Evolutionary conservation across 805 yeast species (phyloP).

Genomic region (Metschnikowia koreensis): DNA sequence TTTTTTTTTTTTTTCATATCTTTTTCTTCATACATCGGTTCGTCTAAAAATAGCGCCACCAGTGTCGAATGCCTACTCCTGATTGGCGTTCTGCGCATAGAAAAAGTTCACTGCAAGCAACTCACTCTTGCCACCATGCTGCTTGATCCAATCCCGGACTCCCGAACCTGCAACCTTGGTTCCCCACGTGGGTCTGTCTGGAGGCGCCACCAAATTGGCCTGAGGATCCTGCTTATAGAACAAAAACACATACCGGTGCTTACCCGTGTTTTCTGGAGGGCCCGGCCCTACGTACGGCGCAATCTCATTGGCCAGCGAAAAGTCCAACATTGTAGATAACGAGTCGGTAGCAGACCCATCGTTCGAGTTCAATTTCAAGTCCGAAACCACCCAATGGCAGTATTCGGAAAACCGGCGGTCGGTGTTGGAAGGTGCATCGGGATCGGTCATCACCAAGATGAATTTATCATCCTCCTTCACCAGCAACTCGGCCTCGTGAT

Average conservation of each 20-base stretch:
- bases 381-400: constrained; percentile 68
- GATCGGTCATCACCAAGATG: constrained; percentile 82
- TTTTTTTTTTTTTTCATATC: not conserved
- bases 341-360: constrained; percentile 20
- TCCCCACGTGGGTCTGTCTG: constrained; percentile 78
- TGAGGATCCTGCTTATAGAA: constrained; percentile 64
- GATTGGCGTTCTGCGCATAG: constrained; percentile 60
- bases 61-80: constrained; percentile 7
- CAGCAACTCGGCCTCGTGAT: constrained; percentile 42
- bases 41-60: not conserved
- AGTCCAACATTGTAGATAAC: constrained; percentile 34
- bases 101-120: constrained; percentile 81
- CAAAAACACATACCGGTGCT: constrained; percentile 81
- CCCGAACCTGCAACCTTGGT: constrained; percentile 80
- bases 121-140: constrained; percentile 51
- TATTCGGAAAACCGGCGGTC: constrained; percentile 89
- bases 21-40: not conserved
- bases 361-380: constrained; percentile 45
- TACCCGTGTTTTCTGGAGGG: constrained; percentile 85
- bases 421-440: constrained; percentile 84
- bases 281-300: constrained; percentile 76
- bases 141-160: constrained; percentile 67
- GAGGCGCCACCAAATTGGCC: constrained; percentile 41
- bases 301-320: constrained; percentile 39
- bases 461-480: constrained; percentile 51